Percentiles rank a stretch among this genome's conserved stretches.
These are phyloP conservation scores for Cladophialophora carrionii DNA, from an alignment of 2,329 filamentous ascomycete genomes.

Conservation along the genomic window DNA sequence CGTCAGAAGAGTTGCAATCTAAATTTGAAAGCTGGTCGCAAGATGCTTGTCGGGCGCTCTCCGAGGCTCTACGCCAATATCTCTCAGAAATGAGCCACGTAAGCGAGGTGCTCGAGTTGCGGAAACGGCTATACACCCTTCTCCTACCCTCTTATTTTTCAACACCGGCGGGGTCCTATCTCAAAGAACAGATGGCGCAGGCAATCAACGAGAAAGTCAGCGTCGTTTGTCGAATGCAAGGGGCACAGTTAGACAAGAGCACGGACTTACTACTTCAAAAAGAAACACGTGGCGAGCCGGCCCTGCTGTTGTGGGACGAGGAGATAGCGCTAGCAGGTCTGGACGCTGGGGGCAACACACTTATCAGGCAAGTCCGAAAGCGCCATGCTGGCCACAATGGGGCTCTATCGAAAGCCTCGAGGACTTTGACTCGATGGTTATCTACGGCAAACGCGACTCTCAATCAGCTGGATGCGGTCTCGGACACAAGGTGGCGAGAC, in stretches of 20 bases:
- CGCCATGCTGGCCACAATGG: constrained; percentile 31
- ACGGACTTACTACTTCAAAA: constrained; percentile 15
- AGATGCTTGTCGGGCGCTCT: constrained; percentile 61
- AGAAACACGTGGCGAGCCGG: background rate
- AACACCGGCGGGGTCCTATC: constrained; percentile 60
- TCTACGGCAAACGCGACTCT: constrained; percentile 17
- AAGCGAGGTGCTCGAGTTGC: constrained; percentile 68
- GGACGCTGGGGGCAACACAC: constrained; percentile 18
- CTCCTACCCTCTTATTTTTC: constrained; percentile 73
- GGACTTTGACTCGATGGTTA: constrained; percentile 29
- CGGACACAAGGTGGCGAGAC: constrained; percentile 35
- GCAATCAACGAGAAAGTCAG: constrained; percentile 64
- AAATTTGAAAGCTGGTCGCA: constrained; percentile 68
- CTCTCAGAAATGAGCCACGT: constrained; percentile 67
- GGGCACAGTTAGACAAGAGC: constrained; percentile 23
- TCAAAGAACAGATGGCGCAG: constrained; percentile 70
- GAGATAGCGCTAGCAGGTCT: constrained; percentile 25
- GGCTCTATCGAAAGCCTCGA: constrained; percentile 19
- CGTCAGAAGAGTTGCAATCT: constrained; percentile 62
- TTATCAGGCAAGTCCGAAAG: constrained; percentile 29
- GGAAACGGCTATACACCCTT: constrained; percentile 70
- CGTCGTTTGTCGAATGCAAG: constrained; percentile 24
- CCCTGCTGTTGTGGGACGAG: constrained; percentile 32
- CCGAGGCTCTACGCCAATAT: constrained; percentile 64
- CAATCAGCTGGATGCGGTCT: constrained; percentile 22